These are phyloP conservation scores for Nadsonia commutata DNA, from an alignment of 1,139 yeast genomes.

Conservation along the genomic window DNA sequence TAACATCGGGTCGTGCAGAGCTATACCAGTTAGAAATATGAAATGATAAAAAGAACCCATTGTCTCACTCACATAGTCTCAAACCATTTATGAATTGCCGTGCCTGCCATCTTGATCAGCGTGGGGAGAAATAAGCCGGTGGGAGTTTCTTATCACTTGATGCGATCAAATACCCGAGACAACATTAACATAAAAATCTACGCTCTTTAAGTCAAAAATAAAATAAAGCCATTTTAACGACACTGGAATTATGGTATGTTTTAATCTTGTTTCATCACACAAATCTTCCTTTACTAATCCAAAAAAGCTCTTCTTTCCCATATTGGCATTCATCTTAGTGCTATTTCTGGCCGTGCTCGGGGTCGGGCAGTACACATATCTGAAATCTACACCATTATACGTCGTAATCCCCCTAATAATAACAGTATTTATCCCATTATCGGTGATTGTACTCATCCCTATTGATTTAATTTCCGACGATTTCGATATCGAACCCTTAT, in stretches of 20 bases:
- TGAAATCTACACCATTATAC: slow-evolving; percentile 26
- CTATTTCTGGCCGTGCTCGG: slow-evolving; percentile 22
- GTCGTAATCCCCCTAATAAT: slow-evolving; percentile 28
- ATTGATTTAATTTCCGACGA: slow-evolving; percentile 32
- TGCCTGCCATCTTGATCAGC: slow-evolving; percentile 1
- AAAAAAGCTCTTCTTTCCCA: slow-evolving; percentile 18
- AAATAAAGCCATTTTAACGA: no score
- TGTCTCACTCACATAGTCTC: slow-evolving; percentile 13
- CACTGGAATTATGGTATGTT: no score
- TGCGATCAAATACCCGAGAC: no score
- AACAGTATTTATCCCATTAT: slow-evolving; percentile 39
- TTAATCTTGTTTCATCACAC: no score
- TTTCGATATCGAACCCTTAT: slow-evolving; percentile 18
- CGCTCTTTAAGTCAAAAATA: no score
- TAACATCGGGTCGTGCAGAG: slow-evolving; percentile 12
- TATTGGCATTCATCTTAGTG: slow-evolving; percentile 22
- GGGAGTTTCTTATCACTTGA: no score
- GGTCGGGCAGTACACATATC: slow-evolving; percentile 24
- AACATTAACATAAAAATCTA: no score
- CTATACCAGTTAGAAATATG: slow-evolving; percentile 7
- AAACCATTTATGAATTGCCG: slow-evolving; percentile 14
- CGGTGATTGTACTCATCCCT: slow-evolving; percentile 41
- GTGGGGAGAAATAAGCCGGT: slow-evolving; percentile 4
- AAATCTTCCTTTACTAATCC: background rate
- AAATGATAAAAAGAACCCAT: background rate